phyloP scores from a whole-genome alignment of 1,284 basidiomycete species.

The Marasmius tenuissimus region DNA sequence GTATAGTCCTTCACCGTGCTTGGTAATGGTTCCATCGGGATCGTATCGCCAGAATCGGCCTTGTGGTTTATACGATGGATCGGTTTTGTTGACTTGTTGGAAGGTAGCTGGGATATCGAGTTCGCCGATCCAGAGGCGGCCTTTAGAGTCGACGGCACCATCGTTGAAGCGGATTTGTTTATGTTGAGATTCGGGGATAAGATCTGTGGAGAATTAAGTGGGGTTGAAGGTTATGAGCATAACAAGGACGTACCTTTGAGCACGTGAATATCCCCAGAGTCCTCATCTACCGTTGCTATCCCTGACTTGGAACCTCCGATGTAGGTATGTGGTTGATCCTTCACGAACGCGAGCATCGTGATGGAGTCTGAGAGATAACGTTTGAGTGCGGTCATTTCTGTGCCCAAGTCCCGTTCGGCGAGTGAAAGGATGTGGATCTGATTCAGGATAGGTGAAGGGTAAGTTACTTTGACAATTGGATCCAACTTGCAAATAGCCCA shows the following conservation, averaged over 20 bases:
- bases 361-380: background rate
- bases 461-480: background rate
- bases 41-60: slow-evolving; percentile 3
- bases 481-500: background rate
- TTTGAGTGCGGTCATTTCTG: background rate
- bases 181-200: background rate
- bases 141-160: slow-evolving; percentile 3
- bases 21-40: background rate
- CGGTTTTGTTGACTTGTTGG: background rate
- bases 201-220: background rate
- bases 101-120: background rate
- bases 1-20: background rate
- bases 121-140: slow-evolving; percentile 1
- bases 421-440: background rate
- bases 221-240: background rate
- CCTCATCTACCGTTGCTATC: background rate
- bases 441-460: background rate
- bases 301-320: background rate
- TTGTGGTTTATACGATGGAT: background rate
- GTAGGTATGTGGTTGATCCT: background rate
- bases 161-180: slow-evolving; percentile 3
- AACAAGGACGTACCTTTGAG: background rate
- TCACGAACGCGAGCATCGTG: background rate
- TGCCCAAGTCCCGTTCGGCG: too few relatives aligned
- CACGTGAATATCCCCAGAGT: background rate